These are phyloP conservation scores for Perkinsus olseni DNA, from an alignment of 169 alveolate genomes.

Conservation along the genomic window DNA sequence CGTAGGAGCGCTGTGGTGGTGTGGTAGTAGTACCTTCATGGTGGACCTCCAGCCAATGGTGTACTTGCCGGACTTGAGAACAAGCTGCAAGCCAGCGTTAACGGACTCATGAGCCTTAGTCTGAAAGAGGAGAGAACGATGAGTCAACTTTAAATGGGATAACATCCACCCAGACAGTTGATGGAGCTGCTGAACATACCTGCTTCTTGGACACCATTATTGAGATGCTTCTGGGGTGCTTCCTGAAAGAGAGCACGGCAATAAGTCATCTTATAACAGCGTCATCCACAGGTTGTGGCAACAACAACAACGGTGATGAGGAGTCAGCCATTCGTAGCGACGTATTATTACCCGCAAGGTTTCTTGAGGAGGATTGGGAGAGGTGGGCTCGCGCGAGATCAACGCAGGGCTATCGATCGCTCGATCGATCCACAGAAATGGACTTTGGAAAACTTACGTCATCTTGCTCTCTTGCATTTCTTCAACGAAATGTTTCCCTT, in stretches of 20 bases:
- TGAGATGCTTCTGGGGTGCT: background rate
- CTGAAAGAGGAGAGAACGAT: background rate
- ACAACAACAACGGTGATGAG: background rate
- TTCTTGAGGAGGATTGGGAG: background rate
- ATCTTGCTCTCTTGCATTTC: background rate
- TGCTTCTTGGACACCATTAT: background rate
- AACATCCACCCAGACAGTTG: background rate
- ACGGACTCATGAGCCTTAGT: constrained; percentile 83
- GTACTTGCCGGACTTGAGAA: constrained; percentile 94
- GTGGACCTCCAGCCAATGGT: constrained; percentile 90
- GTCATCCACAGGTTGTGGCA: background rate
- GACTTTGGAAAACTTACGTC: background rate
- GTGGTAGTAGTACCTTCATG: constrained; percentile 64
- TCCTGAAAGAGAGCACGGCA: background rate
- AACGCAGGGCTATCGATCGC: background rate
- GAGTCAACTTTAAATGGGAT: background rate
- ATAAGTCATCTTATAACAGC: background rate
- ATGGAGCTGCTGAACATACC: background rate
- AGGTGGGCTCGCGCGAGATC: background rate
- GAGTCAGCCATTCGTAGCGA: background rate
- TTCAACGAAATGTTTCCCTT: background rate
- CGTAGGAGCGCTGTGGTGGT: background rate
- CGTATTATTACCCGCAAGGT: background rate
- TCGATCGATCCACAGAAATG: background rate
- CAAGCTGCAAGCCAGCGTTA: constrained; percentile 88